Evolutionary conservation across 176 grass and related monocot species (phyloP), one percentile per base, ranked within the genome.

Genomic region (Pontederia crassipes): DNA sequence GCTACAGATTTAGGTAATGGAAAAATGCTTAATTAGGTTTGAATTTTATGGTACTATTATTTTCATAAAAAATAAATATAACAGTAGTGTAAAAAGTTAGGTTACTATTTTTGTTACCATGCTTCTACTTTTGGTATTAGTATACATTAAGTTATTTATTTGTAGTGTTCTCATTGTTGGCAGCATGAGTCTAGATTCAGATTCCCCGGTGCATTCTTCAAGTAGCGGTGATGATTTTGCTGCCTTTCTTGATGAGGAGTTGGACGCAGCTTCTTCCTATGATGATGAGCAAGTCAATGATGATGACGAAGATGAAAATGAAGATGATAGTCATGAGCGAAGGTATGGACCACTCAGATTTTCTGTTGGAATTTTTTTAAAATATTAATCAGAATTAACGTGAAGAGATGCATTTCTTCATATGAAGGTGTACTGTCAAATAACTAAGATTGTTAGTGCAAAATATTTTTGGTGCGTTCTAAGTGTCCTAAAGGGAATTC

Each of bases 141-240:
- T 20, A 32, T 60, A 9, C 13, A 45, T 5, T 8, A 48, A 48
- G 8, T 47, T 49, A 45, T 46, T 57, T 10, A 51, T 56, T 57
- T 69, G 66, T 20, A 14, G 46, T 12, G 16, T 24, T 57, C 18
- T 48, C 8, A 13, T 57, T 69, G 53, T 29, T 56, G 27, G 27
- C 24, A 74, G 17, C 11, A 91, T 97, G 92, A 97, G 73, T 75
- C 65, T 85, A 20, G 81, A 64, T 12, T 75, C 84, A 1, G 87
- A 92, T 70, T 87, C 83, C 10, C 83, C 83, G 52, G 81, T 87
- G 14, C 82, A 65, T 7, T 96, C 87, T 28, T 79, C 77, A n/a
- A 90, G 81, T 52, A 81, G 79, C 32, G 78, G 71, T 63, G 93
- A 88, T 15, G 87, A 85, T 55, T 82, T 85, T 70, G 81, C 86